These are phyloP conservation scores for Dovyalis caffra DNA, from an alignment of 345 rosid genomes.

Conservation along the genomic window DNA sequence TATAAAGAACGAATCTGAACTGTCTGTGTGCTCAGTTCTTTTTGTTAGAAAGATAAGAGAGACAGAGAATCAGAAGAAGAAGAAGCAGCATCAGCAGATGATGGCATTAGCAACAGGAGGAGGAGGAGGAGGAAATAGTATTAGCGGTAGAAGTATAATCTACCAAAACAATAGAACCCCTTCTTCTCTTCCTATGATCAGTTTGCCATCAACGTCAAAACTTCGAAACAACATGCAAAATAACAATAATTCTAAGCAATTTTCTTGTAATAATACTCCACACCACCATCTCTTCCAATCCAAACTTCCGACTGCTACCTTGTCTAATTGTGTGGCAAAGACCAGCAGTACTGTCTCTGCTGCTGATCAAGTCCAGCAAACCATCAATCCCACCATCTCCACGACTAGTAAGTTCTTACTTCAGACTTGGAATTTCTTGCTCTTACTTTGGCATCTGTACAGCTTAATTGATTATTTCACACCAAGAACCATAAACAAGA, in stretches of 20 bases:
- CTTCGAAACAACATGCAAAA: not conserved
- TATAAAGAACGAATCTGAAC: not conserved
- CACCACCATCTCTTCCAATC: not conserved
- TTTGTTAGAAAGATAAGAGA: not conserved
- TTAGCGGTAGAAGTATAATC: not conserved
- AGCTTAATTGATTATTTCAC: not conserved
- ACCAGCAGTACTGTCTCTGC: conserved; percentile 11
- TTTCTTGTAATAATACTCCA: not conserved
- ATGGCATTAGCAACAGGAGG: not conserved
- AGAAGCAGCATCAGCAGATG: not conserved
- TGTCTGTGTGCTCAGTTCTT: not conserved
- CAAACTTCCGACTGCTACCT: not conserved
- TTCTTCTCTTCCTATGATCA: not conserved
- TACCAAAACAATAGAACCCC: not conserved
- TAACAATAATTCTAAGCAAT: conserved; percentile 10
- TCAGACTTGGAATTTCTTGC: not conserved
- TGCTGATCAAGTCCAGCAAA: conserved; percentile 18
- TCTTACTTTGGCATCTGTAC: not conserved
- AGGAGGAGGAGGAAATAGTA: not conserved
- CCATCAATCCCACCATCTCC: conserved; percentile 11
- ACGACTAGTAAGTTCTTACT: conserved; percentile 20
- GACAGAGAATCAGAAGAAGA: not conserved
- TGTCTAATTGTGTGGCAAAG: conserved; percentile 19
- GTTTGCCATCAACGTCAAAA: conserved; percentile 23
- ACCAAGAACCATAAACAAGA: not conserved